Evolutionary conservation across 106 monocot species (phyloP), one percentile per base, ranked within the genome.

Genomic region (Cymbidium sinense): DNA sequence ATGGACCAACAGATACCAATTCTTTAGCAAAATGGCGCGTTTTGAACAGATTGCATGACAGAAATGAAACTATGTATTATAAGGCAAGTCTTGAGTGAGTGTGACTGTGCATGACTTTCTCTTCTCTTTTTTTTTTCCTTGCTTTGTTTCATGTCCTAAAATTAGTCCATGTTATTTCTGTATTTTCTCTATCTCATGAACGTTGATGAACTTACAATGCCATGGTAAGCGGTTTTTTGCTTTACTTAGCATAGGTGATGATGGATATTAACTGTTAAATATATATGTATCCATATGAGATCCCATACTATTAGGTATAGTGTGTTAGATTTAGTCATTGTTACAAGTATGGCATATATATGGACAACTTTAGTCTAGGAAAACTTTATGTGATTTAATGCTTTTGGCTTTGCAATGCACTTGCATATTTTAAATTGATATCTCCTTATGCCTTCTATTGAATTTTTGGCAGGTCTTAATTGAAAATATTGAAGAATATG

Each of bases 11-110:
- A 30, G 98, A 99, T 70, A 90, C 92, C 33, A 88, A 79, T 75
- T 74, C 98, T 51, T 82, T 99, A 77, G 98, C 98, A 50, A 94
- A 92, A 78, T 99, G 98, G 98, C 98, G 98, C 23, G 92, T 99
- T 75, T 88, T 99, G 34, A 99, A 99, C 67, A 92, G 98, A 73
- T 83, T 94, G 58, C 98, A 99, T 80, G 98, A 99, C 80, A 82
- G 98, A 83, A 99, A 99, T 86, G 98, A 94, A 73, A 90, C 90
- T 2, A 92, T 99, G 98, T 94, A 89, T 64, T 94, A 94, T 81
- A 92, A 99, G 88, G 98, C 88, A 50, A 82, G 81, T 64, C 31
- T 30, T 58, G 27, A 29, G 64, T 28, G 11, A 79, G 61, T n/a
- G 18, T 35, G 33, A 5, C 0, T 43, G 10, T 36, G 44, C 47